Conservation (phyloP, 495 filamentous ascomycete species). For the Neurospora sublineolata region DNA sequence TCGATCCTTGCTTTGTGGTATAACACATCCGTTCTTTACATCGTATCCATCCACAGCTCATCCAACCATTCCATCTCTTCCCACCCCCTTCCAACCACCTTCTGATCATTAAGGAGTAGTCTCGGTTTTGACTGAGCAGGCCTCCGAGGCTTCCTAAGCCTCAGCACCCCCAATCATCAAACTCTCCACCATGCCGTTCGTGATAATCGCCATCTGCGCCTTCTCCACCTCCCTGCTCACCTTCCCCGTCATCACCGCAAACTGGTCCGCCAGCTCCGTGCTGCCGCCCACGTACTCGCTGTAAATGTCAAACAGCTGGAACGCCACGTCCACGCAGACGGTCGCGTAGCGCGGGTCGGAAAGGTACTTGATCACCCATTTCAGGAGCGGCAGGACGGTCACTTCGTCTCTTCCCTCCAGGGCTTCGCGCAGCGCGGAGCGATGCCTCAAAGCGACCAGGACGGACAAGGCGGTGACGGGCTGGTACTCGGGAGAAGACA, state of each 20-base stretch:
- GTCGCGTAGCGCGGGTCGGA: constrained; percentile 65
- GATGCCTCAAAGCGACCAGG: constrained; percentile 73
- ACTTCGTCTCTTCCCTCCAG: constrained; percentile 74
- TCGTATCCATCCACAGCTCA: neutral
- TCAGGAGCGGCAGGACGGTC: constrained; percentile 66
- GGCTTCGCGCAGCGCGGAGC: constrained; percentile 73
- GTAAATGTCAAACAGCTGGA: constrained; percentile 79
- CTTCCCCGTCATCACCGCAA: constrained; percentile 51
- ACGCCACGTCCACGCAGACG: constrained; percentile 65
- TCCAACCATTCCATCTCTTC: neutral
- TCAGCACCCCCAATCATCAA: constrained; percentile 34
- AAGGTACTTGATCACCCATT: constrained; percentile 72
- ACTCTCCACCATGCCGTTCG: constrained; percentile 76
- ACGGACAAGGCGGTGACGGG: constrained; percentile 58
- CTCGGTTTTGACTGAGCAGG: neutral
- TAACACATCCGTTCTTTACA: neutral
- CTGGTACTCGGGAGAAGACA: constrained; percentile 32
- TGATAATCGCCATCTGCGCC: constrained; percentile 65
- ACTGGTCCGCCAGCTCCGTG: constrained; percentile 53
- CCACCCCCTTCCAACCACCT: neutral
- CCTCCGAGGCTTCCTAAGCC: neutral
- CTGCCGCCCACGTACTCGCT: constrained; percentile 66
- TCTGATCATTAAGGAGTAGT: neutral
- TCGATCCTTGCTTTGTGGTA: neutral
- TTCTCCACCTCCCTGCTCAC: constrained; percentile 71